Conservation (phyloP, 345 rosid genomes). For the Rhodamnia rubescens region DNA sequence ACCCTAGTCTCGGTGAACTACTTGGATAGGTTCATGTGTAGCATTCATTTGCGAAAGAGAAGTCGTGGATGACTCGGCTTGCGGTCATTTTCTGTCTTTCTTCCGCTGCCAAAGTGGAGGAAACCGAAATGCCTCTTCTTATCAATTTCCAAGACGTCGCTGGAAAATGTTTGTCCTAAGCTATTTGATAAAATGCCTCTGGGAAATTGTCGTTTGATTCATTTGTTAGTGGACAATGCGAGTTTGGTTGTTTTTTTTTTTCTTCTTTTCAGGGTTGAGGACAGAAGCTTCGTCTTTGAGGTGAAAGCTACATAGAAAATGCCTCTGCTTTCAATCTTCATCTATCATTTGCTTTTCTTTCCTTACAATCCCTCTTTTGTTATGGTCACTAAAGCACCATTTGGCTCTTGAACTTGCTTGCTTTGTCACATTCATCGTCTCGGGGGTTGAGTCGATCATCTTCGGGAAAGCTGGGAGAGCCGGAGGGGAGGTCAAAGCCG, state of each 20-base stretch:
- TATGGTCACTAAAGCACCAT: conserved; percentile 12
- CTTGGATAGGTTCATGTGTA: conserved; percentile 50
- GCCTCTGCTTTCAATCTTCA: too few species aligned
- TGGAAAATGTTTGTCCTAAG: too few species aligned
- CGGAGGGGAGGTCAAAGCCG: conserved; percentile 54
- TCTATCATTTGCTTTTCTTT: too few species aligned
- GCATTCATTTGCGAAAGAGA: conserved; percentile 9
- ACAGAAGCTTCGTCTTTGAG: too few species aligned
- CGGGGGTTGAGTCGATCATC: conserved; percentile 8
- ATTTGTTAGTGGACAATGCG: too few species aligned
- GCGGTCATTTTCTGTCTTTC: conserved; percentile 50
- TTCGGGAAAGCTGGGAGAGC: conserved; percentile 37
- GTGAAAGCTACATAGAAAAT: too few species aligned
- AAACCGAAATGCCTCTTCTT: conserved; percentile 36
- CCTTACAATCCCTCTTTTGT: too few species aligned
- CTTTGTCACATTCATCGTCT: neutral
- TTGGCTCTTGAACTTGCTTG: neutral
- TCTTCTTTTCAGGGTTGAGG: too few species aligned
- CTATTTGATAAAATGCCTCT: too few species aligned
- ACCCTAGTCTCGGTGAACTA: conserved; percentile 42
- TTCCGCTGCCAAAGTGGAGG: conserved; percentile 34
- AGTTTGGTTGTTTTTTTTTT: too few species aligned
- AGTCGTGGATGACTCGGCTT: conserved; percentile 60
- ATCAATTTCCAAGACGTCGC: conserved; percentile 35
- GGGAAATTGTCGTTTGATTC: too few species aligned